Evolutionary conservation across 176 grass and related monocot genomes (phyloP), one percentile per base, ranked within the genome.

Genomic region (Juncus effusus): DNA sequence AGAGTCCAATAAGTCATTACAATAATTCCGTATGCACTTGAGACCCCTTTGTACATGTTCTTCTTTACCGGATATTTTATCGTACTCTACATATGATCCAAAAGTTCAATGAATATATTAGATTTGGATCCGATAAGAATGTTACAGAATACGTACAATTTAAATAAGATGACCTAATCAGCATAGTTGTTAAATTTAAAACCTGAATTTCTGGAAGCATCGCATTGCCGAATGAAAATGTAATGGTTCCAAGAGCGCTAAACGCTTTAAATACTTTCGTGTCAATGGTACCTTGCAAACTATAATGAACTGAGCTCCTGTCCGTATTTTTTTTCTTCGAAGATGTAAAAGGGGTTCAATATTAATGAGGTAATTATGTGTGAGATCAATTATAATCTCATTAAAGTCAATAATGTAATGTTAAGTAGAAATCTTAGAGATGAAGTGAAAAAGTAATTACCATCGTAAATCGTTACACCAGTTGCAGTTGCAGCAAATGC

Each of bases 181-280:
- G 16, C 42, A 13, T 13, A 13, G 13, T 28, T 28, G 16, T 3
- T 13, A 50, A 40, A 49, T 19, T 53, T 10, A 8, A 44, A 74
- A 89, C 90, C 78, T 95, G 83, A 59, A 95, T 87, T 82, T 87
- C 81, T 42, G 86, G 91, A 64, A 95, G 81, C 84, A 95, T 95
- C 3, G 86, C 86, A 14, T 95, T 86, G 36, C 91, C 86, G 57
- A 90, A 95, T 13, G 86, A 95, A 77, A 95, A 90, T 0, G 90
- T 86, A 56, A 95, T 90, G 3, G 78, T 84, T 4, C 91, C 91
- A 51, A 90, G 3, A 0, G 86, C 91, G 36, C 83, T 87, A 53
- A 90, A 90, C 63, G 78, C 81, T 77, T 69, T 80, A 64, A 82
- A 95, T 12, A 90, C 71, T 65, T 76, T 90, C 1, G 74, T 37